Percentiles rank a stretch among this genome's conserved stretches.
Conservation (phyloP, 257 asterid species). For the Fraxinus americana region DNA sequence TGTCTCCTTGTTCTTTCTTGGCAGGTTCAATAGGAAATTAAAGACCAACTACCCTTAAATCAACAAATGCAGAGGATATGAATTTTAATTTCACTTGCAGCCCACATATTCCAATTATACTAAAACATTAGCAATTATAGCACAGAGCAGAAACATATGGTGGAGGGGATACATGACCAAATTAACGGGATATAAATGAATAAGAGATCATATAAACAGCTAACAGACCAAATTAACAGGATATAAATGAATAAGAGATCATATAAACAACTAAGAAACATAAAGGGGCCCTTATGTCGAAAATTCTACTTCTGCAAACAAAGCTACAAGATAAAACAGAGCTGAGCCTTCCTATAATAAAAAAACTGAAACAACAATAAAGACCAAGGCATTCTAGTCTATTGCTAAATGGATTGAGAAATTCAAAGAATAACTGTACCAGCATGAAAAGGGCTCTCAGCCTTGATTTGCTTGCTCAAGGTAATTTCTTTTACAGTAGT, state of each 20-base stretch:
- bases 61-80: neutral
- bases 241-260: too few species aligned
- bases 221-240: neutral
- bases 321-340: too few species aligned
- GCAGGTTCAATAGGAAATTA: neutral
- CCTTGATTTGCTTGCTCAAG: constrained; percentile 82
- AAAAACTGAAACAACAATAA: neutral
- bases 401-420: too few species aligned
- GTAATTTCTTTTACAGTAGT: constrained; percentile 67
- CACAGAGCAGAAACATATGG: too few species aligned
- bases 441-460: constrained; percentile 56
- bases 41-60: neutral
- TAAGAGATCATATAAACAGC: too few species aligned
- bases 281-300: neutral
- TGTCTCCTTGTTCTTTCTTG: too few species aligned
- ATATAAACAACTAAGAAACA: neutral
- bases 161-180: neutral
- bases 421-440: constrained; percentile 41
- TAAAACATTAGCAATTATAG: too few species aligned
- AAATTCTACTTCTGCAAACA: too few species aligned
- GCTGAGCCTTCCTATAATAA: too few species aligned
- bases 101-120: too few species aligned
- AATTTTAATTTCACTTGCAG: neutral
- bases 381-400: neutral
- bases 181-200: neutral